phyloP scores from a whole-genome alignment of 2,329 filamentous ascomycete genomes.

The Trichoderma atroviride region DNA sequence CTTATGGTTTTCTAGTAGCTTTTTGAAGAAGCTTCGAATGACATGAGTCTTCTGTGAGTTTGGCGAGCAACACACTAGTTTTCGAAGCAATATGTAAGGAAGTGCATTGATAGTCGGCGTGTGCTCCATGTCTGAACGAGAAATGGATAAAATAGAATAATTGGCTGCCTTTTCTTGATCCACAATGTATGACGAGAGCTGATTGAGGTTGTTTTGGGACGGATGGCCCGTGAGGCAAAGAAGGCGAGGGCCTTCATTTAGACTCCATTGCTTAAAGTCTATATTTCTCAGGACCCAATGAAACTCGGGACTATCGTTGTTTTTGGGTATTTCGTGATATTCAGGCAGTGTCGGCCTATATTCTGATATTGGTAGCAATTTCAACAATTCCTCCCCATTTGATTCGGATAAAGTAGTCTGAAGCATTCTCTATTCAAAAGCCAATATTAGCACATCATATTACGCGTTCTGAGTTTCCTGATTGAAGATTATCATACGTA shows the following conservation, averaged over 20 bases:
- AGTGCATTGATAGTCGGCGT: neutral
- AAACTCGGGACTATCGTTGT: neutral
- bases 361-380: neutral
- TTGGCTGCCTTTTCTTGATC: neutral
- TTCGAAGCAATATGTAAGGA: neutral
- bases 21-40: neutral
- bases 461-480: neutral
- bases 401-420: neutral
- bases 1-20: neutral
- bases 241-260: neutral
- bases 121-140: neutral
- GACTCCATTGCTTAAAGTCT: neutral
- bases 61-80: rapidly evolving
- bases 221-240: neutral
- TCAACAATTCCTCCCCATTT: neutral
- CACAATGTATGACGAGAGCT: neutral
- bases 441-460: neutral
- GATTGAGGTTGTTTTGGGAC: no score
- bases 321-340: neutral
- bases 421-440: neutral
- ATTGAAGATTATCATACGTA: neutral
- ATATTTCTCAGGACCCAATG: neutral
- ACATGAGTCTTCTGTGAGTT: neutral
- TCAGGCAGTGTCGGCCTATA: neutral
- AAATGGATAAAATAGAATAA: neutral